Base-by-base conservation (phyloP, 225 moss, liverwort and hornwort genomes). In the Bryum argenteum region DNA sequence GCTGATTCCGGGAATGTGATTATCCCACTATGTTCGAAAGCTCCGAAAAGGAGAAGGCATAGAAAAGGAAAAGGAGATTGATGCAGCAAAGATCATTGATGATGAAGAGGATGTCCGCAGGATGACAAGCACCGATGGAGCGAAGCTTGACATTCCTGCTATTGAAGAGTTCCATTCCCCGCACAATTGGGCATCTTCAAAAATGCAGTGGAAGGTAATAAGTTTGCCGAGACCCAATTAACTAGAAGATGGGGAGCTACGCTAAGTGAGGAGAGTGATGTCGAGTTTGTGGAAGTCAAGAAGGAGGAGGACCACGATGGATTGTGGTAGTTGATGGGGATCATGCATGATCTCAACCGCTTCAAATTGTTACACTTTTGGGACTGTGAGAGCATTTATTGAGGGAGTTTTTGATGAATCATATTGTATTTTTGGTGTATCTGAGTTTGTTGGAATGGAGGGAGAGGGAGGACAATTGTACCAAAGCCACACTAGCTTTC, bases 191-290 rank as follows among this genome's bases (percentile, higher is more conserved):
- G 72, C 1, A 78, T 67, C 37, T 73, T 62, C 10, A 62, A 63
- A 37, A 61, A 72, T 38, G 67, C 60, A 12, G 60, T 66, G 11
- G 78, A 71, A 66, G 78, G 45, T 1, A 15, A 65, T 0, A 60
- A 66, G 33, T 78, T 72, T 54, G 53, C 61, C 11, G 59, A 37
- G 17, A 59, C 17, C 3, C 71, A 65, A 2, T 66, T 61, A 21
- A 61, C 43, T 0, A 44, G 23, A 14, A 44, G 45, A 37, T 37
- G 67, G 53, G 52, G 70, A 63, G 63, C 47, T 5, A 43, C 43
- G 2, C 20, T 37, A 61, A 75, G 75, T 43, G 61, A 76, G 17
- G 28, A 52, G 14, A 76, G 68, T 42, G 68, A 62, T 43, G 54
- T 75, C 43, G 61, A 62, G 38, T 52, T 69, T 40, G 51, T 50